Base-by-base conservation (phyloP, 805 yeast species). In the Ascoidea rubescens region DNA sequence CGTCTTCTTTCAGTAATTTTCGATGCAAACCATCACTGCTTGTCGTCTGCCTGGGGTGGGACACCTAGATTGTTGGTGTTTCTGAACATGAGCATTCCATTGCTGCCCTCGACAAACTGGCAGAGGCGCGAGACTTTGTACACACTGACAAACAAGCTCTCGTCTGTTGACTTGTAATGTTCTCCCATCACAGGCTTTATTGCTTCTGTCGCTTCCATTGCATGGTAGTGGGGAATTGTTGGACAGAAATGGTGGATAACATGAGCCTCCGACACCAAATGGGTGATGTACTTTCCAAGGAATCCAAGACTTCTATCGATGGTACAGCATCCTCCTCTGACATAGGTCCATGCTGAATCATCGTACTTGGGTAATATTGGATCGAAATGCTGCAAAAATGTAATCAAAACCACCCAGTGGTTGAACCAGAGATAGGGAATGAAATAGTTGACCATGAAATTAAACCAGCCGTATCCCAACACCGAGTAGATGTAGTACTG, bases 31-130 rank as follows among this genome's bases (percentile, higher is more conserved):
- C 28, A 21, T 21, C 28, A 21, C 28, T 21, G 28, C 28, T 21
- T 21, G 3, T 21, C 28, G 28, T 21, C 28, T 21, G 28, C 28
- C 28, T 21, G 28, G 7, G 73, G 70, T 51, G 62, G 61, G 47
- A 62, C 61, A 60, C 76, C 76, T 51, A 67, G 59, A 50, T 64
- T 64, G 57, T 80, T 80, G 56, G 70, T 67, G 62, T 80, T 80
- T 75, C 85, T 79, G 63, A 69, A 80, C 85, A 80, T 80, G 66
- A 70, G 65, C 57, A 84, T 79, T 55, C 87, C 87, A 48, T 73
- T 70, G 49, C 75, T 74, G 59, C 84, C 86, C 56, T 80, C 87
- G 51, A 83, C 85, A 58, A 74, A 83, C 67, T 82, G 86, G 66
- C 89, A 83, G 55, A 73, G 56, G 66, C 89, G 77, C 50, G 74